Base-by-base conservation (phyloP, 495 filamentous ascomycete genomes). In the Cryomyces minteri region DNA sequence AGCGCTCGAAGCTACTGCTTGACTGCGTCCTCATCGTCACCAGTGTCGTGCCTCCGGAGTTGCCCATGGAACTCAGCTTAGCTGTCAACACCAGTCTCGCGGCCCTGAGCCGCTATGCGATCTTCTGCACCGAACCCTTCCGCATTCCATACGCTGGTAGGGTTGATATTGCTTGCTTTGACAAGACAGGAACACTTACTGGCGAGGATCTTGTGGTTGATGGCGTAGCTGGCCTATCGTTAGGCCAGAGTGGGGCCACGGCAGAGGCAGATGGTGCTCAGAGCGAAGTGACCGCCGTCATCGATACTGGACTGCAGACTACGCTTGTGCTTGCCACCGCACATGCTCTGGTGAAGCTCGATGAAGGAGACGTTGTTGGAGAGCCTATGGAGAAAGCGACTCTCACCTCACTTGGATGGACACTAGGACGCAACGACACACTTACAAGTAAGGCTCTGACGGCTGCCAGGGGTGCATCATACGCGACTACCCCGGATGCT, bases 371-470 rank as follows among this genome's bases (percentile, higher is more conserved):
- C 11, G 77, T 96, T 48, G 92, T 96, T 40, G 90, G 90, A 49
- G 90, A 99, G 58, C 90, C 90, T 11, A 99, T 99, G 90, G 90
- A 99, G 56, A 94, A 95, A 62, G 90, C 90, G 36, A 95, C 90
- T 8, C 67, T 99, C 14, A 67, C 68, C 8, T 83, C 87, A 46
- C 75, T 99, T 41, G 86, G 88, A 33, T 99, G 90, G 90, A 76
- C 72, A 38, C 68, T 99, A 30, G 86, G 88, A 31, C 80, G 76
- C 48, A 88, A 90, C 47, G 92, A 96, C 54, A 82, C 68, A 33
- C 73, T 99, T 7, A 68, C 70, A 0, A 72, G 66, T 51, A 81
- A 80, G 56, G 60, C 62, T 6, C 60, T 66, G 5, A 59, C 65
- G 9, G 71, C 71, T 8, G 63, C 68, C 33, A 56, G 65, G 14